These are phyloP conservation scores for Blastomyces percursus DNA, from an alignment of 2,329 filamentous ascomycete species.

Conservation along the genomic window DNA sequence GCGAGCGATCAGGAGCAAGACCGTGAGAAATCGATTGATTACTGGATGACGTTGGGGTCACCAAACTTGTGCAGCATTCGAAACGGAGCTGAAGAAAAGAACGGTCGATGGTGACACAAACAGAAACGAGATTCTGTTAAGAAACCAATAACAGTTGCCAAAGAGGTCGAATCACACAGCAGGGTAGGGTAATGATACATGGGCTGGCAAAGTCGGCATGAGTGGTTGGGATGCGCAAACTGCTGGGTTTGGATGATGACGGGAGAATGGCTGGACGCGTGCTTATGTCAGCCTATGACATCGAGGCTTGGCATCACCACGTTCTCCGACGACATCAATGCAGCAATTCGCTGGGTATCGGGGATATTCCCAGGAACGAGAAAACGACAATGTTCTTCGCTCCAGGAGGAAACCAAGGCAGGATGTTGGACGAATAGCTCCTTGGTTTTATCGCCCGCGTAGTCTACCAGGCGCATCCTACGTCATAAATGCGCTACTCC, in stretches of 20 bases:
- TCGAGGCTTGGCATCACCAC: neutral
- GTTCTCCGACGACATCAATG: neutral
- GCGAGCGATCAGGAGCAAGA: neutral
- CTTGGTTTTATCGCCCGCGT: neutral
- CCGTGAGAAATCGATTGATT: neutral
- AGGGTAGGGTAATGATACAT: constrained; percentile 1
- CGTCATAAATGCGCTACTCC: neutral
- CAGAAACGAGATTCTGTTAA: neutral
- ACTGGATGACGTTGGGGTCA: neutral
- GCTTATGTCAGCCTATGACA: constrained; percentile 4
- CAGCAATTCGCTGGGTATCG: neutral
- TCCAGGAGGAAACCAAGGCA: neutral
- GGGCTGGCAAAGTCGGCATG: neutral
- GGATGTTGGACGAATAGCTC: neutral
- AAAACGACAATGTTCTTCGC: neutral
- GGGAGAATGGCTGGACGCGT: neutral
- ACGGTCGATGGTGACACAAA: neutral
- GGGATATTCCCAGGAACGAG: neutral
- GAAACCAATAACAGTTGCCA: neutral
- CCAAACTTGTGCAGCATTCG: neutral
- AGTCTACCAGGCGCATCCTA: neutral
- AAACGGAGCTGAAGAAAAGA: neutral
- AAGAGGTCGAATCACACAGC: neutral
- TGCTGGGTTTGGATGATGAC: neutral
- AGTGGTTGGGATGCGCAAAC: no score